Evolutionary conservation across 2,329 filamentous ascomycete genomes (phyloP).

Genomic region (Thielaviopsis euricoi): DNA sequence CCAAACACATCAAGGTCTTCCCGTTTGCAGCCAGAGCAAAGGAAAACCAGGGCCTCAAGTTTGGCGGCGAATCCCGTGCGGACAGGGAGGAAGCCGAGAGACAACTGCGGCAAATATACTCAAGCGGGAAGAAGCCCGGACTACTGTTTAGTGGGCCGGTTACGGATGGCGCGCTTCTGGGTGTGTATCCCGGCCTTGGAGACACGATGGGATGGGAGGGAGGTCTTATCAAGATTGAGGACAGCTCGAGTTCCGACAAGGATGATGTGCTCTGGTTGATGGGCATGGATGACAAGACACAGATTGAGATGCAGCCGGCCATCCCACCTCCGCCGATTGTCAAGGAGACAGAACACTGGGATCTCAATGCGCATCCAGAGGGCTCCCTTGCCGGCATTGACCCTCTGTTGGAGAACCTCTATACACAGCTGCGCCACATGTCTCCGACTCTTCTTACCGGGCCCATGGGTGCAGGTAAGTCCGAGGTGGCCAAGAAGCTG

Average conservation of each 20-base stretch:
- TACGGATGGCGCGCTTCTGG: conserved; percentile 74
- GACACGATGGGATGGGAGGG: conserved; percentile 57
- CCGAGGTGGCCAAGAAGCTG: conserved; percentile 58
- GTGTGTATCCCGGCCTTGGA: conserved; percentile 34
- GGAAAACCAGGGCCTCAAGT: conserved; percentile 52
- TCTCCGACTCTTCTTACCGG: conserved; percentile 85
- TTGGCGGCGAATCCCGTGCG: conserved; percentile 73
- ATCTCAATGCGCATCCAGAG: conserved; percentile 38
- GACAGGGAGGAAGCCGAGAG: conserved; percentile 64
- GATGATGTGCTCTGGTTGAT: conserved; percentile 52
- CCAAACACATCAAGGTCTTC: conserved; percentile 53
- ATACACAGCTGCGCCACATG: conserved; percentile 62
- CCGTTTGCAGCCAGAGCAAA: conserved; percentile 53
- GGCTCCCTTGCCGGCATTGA: conserved; percentile 74
- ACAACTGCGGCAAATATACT: conserved; percentile 56
- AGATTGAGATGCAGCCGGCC: conserved; percentile 60
- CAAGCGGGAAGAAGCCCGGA: conserved; percentile 22
- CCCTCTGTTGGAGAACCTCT: conserved; percentile 51
- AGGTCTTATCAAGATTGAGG: conserved; percentile 64
- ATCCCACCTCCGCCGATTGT: conserved; percentile 48
- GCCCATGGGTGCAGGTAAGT: conserved; percentile 80
- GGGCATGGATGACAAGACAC: conserved; percentile 56
- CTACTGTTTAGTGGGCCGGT: conserved; percentile 64
- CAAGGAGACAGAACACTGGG: conserved; percentile 26
- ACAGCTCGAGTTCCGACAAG: conserved; percentile 25